A percentile compares a stretch with the other conserved stretches of the same genome.
Conservation (phyloP, 2,329 filamentous ascomycete species). For the Rhinocladiella mackenziei region DNA sequence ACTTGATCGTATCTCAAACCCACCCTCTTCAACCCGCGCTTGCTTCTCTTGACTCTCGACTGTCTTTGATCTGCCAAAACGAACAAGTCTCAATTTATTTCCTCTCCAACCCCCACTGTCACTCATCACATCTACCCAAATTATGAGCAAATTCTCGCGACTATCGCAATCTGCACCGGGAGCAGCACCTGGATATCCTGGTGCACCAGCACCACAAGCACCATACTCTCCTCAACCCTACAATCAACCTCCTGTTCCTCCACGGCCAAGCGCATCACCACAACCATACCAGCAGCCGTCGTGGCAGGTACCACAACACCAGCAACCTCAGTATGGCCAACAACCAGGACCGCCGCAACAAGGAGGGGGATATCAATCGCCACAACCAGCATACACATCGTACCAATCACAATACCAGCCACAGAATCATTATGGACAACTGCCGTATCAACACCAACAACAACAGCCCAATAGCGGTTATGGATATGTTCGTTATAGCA, state of each 20-base stretch:
- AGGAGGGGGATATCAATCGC: conserved; percentile 21
- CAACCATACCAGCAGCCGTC: conserved; percentile 39
- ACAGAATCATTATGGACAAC: conserved; percentile 33
- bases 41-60: conserved; percentile 7
- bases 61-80: conserved; percentile 8
- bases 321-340: conserved; percentile 35
- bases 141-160: conserved; percentile 31
- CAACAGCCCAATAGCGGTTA: conserved; percentile 37
- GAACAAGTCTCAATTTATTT: conserved; percentile 30
- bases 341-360: conserved; percentile 33
- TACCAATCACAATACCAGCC: conserved; percentile 27
- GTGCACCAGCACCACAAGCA: conserved; percentile 26
- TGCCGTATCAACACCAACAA: conserved; percentile 33
- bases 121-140: conserved; percentile 2
- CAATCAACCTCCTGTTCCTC: conserved; percentile 36
- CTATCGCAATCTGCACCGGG: conserved; percentile 12
- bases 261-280: conserved; percentile 36
- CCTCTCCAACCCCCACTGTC: background rate
- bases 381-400: conserved; percentile 23
- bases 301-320: conserved; percentile 39
- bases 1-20: conserved; percentile 14
- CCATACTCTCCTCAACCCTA: conserved; percentile 31
- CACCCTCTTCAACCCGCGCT: conserved; percentile 11
- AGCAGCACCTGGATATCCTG: conserved; percentile 17
- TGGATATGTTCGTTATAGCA: conserved; percentile 31